A percentile compares a stretch with the other conserved stretches of the same genome.
Conservation (phyloP, 495 filamentous ascomycete species). For the Beverwykella pulmonaria region DNA sequence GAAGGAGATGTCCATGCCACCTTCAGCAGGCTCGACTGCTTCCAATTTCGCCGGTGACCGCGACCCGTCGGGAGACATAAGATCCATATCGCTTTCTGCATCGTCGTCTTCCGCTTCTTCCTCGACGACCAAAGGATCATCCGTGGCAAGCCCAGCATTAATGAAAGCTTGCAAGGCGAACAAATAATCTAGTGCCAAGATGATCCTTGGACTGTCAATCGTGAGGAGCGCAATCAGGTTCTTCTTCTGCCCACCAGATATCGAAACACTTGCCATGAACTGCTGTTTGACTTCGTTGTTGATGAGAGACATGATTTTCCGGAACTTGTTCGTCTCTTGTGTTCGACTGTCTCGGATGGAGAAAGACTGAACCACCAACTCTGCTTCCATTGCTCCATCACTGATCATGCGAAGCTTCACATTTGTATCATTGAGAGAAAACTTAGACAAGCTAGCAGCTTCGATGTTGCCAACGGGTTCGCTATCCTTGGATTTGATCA, state of each 20-base stretch:
- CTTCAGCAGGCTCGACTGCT: constrained; percentile 37
- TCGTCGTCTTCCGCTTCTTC: constrained; percentile 62
- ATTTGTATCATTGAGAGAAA: constrained; percentile 87
- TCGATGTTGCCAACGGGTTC: constrained; percentile 77
- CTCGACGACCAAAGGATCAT: constrained; percentile 61
- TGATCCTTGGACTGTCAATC: constrained; percentile 93
- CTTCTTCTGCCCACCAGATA: constrained; percentile 81
- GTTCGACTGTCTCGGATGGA: constrained; percentile 89
- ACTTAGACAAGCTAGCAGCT: constrained; percentile 83
- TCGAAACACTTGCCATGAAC: constrained; percentile 95
- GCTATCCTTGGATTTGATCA: constrained; percentile 74
- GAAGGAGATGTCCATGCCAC: constrained; percentile 77
- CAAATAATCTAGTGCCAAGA: constrained; percentile 92
- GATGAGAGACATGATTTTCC: constrained; percentile 95
- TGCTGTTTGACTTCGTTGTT: constrained; percentile 91
- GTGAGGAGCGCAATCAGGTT: constrained; percentile 89
- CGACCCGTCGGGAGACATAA: constrained; percentile 42
- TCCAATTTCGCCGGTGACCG: constrained; percentile 35
- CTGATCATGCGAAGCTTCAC: constrained; percentile 94
- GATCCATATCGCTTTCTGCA: constrained; percentile 50
- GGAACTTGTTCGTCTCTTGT: constrained; percentile 88
- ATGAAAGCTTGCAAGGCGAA: constrained; percentile 85
- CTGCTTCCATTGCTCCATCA: constrained; percentile 88
- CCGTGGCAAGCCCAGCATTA: constrained; percentile 65
- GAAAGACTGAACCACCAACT: constrained; percentile 90